Base-by-base conservation (phyloP, 441 rosid genomes). In the Hura crepitans region DNA sequence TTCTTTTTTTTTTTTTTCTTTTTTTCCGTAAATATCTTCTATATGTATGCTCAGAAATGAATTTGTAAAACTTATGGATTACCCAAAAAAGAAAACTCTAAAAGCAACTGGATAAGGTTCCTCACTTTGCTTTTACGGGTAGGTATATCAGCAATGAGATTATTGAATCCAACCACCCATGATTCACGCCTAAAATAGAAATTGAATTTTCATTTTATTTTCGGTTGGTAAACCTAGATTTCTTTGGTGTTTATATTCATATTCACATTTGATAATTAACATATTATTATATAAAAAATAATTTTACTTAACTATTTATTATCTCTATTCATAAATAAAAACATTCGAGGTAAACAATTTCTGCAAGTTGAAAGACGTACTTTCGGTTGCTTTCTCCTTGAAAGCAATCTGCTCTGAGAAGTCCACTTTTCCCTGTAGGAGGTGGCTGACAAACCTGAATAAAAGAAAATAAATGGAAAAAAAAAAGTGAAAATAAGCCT, bases 341-440 rank as follows among this genome's bases (percentile, higher is more conserved):
- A n/a, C n/a, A n/a, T n/a, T n/a, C n/a, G 11, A 46, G 22, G 6
- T 56, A 70, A 5, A 1, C 25, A 46, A 2, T 65, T 15, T 9
- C 4, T 42, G 4, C 31, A 27, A 17, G 55, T 20, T 54, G 5
- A 68, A 68, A 54, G 51, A 75, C 77, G 72, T 72, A 85, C 81
- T 75, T 49, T 5, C 81, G 87, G 69, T 68, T 57, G 72, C 22
- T 68, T 59, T 77, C 84, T 49, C 85, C 89, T 66, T 79, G 79
- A 63, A 70, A 70, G 59, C n/a, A 27, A 12, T 89, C 96, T 15
- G 91, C 91, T 73, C 92, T 79, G 0, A 87, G 87, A 37, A 88
- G 84, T 56, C 96, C 97, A 31, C 94, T 89, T 69, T 84, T 90
- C 31, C 96, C 94, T 0, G 75, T 81, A 2, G 80, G 46, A 0